A percentile compares a stretch with the other conserved stretches of the same genome.
These are phyloP conservation scores for Rubia yunnanensis DNA, from an alignment of 257 asterid species.

Conservation along the genomic window DNA sequence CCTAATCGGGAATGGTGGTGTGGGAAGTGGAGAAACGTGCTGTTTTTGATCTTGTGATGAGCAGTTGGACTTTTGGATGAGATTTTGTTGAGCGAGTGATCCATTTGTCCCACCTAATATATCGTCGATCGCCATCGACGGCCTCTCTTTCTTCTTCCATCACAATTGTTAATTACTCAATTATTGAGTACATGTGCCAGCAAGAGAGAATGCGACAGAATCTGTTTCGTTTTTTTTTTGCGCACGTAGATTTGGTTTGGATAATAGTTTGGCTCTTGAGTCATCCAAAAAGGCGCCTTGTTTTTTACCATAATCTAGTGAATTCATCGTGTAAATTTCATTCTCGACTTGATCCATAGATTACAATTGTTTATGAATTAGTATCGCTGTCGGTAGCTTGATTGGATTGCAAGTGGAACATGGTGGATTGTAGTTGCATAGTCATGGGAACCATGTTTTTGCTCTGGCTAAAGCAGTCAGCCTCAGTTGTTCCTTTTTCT, in stretches of 20 bases:
- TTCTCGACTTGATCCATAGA: too few species aligned
- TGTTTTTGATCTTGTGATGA: background rate
- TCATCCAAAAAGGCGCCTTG: background rate
- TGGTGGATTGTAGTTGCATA: background rate
- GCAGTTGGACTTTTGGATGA: background rate
- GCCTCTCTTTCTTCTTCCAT: too few species aligned
- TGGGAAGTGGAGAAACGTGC: background rate
- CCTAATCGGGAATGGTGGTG: background rate
- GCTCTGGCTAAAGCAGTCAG: background rate
- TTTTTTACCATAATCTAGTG: too few species aligned
- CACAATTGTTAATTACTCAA: background rate
- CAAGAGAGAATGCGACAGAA: slow-evolving; percentile 2
- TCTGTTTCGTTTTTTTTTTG: background rate
- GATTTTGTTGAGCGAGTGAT: background rate
- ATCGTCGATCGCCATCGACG: background rate
- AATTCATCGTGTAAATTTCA: too few species aligned
- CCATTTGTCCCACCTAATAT: background rate
- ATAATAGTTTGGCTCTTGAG: background rate
- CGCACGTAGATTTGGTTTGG: background rate
- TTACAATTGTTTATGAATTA: background rate
- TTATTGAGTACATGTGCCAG: background rate
- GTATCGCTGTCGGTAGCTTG: background rate
- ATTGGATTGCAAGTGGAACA: background rate
- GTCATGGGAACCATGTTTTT: slow-evolving; percentile 1
- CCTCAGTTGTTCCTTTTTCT: background rate